Evolutionary conservation across 257 asterid genomes (phyloP).

Genomic region (Avicennia marina): DNA sequence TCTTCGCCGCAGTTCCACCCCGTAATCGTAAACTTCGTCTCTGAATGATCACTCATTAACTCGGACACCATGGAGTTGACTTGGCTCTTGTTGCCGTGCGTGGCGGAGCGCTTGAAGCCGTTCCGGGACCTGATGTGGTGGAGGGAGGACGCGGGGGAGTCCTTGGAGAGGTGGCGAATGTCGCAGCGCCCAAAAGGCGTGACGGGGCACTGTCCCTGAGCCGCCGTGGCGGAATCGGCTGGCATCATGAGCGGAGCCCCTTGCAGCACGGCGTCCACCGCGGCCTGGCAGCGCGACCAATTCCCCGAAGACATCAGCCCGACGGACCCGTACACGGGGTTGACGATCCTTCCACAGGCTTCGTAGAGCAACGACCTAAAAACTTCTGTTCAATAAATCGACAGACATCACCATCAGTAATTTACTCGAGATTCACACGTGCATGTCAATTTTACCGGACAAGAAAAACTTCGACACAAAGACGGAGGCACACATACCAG

Average conservation of each 20-base stretch:
- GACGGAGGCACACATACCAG: constrained; percentile 43
- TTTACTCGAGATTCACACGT: neutral
- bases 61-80: constrained; percentile 4
- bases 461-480: too few relatives aligned
- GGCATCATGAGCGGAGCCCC: constrained; percentile 37
- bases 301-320: constrained; percentile 66
- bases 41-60: constrained; percentile 21
- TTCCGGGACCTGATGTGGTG: constrained; percentile 34
- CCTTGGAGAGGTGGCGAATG: constrained; percentile 64
- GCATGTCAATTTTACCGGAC: neutral
- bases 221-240: constrained; percentile 1
- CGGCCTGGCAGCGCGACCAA: constrained; percentile 63
- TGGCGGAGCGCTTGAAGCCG: constrained; percentile 41
- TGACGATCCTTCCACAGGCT: constrained; percentile 88
- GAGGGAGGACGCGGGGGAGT: constrained; percentile 15
- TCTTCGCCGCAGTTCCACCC: constrained; percentile 51
- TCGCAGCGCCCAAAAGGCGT: constrained; percentile 51
- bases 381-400: constrained; percentile 26
- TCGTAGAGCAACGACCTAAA: constrained; percentile 63
- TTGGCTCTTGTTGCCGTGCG: neutral
- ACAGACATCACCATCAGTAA: neutral
- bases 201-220: constrained; percentile 2
- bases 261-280: constrained; percentile 64
- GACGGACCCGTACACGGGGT: constrained; percentile 64
- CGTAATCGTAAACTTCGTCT: constrained; percentile 55